Base-by-base conservation (phyloP, 108 stramenopile genomes). In the Skeletonema potamos region DNA sequence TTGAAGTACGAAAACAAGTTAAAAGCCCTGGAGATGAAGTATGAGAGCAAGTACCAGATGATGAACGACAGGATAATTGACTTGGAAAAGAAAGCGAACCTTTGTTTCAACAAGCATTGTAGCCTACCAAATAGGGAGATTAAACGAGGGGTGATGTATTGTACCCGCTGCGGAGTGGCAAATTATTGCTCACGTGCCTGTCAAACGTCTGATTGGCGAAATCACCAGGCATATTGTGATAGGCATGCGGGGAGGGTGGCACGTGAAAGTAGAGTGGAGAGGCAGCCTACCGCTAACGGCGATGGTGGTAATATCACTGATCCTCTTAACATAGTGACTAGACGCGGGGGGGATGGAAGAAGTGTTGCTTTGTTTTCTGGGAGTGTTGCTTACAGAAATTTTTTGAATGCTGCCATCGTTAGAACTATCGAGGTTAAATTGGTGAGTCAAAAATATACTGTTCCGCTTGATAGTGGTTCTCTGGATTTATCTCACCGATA, bases 1-100 rank as follows among this genome's bases (percentile, higher is more conserved):
- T 32, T 59, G 2, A 30, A 34, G 10, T 59, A 59, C 18, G 27
- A 59, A 33, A 30, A 59, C 36, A 59, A 59, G 5, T 33, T 59
- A n/a, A 59, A 34, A 29, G 58, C 29, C 58, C 30, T 59, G 58
- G 58, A 59, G 33, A 30, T 33, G 33, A 59, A 59, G 58, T 59
- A 59, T 7, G 58, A 59, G 48, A 51, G 48, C 22, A 51, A 22
- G 6, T 51, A 51, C 22, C 48, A 51, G 9, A 51, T 51, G 48
- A 51, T 51, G 48, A 51, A 51, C 22, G 48, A 51, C 8, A 6
- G 48, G 48, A 51, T 51, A 24, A 24, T 51, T 51, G 20, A n/a
- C 1, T n/a, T 51, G 22, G 48, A 51, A 24, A 51, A 51, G 22
- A 51, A 51, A 22, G 48, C 48, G 6, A 51, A 22, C 1, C 48